A percentile compares a stretch with the other conserved stretches of the same genome.
Conservation (phyloP, 2,329 filamentous ascomycete species). For the Epicoccum sorghinum region DNA sequence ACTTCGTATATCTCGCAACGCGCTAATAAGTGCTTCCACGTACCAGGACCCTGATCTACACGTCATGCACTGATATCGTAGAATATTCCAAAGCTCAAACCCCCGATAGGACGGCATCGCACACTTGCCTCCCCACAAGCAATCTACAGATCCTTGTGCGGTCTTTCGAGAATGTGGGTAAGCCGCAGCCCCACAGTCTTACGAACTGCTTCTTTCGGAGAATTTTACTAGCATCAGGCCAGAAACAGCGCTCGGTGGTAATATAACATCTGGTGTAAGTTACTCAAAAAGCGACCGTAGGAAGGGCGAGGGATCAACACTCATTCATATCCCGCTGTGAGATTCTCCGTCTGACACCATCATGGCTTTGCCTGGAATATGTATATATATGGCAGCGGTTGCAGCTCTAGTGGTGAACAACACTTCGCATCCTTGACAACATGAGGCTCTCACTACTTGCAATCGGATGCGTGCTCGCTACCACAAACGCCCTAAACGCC, state of each 20-base stretch:
- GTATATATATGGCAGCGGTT: background rate
- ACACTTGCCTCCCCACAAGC: slow-evolving; percentile 5
- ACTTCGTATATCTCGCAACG: background rate
- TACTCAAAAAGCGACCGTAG: too few relatives aligned
- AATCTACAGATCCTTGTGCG: slow-evolving; percentile 7
- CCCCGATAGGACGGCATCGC: slow-evolving; percentile 6
- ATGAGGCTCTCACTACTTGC: slow-evolving; percentile 34
- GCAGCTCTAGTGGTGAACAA: background rate
- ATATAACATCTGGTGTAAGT: background rate
- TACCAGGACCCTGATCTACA: slow-evolving; percentile 3
- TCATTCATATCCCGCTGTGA: background rate
- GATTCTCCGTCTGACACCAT: slow-evolving; percentile 5
- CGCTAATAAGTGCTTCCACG: slow-evolving; percentile 11
- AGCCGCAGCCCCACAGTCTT: background rate
- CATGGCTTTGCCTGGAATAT: background rate
- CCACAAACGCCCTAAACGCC: slow-evolving; percentile 19
- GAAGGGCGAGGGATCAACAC: background rate
- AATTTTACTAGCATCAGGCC: background rate
- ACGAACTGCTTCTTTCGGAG: background rate
- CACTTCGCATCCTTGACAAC: background rate
- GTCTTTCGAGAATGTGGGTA: background rate
- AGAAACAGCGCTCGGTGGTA: background rate
- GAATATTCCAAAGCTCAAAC: slow-evolving; percentile 2
- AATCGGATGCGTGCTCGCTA: slow-evolving; percentile 22
- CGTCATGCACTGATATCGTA: background rate